These are phyloP conservation scores for Gamarada debralockiae DNA, from an alignment of 495 filamentous ascomycete genomes.

Conservation along the genomic window DNA sequence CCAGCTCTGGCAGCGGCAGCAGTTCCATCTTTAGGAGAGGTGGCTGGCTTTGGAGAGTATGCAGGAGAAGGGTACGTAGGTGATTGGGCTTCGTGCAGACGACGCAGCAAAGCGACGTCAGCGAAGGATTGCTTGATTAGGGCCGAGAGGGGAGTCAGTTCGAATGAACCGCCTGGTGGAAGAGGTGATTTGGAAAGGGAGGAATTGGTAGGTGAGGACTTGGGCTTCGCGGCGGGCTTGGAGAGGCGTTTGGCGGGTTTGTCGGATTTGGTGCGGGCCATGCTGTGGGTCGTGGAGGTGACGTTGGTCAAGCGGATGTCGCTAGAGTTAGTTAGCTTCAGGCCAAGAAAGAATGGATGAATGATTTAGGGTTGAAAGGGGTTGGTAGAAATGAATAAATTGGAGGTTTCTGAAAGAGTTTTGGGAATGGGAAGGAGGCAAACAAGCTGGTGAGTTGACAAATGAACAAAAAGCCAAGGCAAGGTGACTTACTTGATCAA, in stretches of 20 bases:
- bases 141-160: background rate
- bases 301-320: background rate
- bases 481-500: no score
- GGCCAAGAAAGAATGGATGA: no score
- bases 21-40: background rate
- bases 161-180: background rate
- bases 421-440: no score
- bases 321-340: background rate
- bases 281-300: background rate
- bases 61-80: no score
- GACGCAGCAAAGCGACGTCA: background rate
- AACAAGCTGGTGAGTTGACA: no score
- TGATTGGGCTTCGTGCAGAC: background rate
- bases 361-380: no score
- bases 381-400: no score
- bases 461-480: no score
- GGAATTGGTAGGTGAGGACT: background rate
- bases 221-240: background rate
- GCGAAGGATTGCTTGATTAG: conserved; percentile 13
- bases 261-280: background rate
- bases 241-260: background rate
- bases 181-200: background rate
- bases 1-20: background rate
- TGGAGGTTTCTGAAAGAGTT: no score
- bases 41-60: background rate